Conservation (phyloP, 768 basidiomycete genomes). For the Suillus bovinus region DNA sequence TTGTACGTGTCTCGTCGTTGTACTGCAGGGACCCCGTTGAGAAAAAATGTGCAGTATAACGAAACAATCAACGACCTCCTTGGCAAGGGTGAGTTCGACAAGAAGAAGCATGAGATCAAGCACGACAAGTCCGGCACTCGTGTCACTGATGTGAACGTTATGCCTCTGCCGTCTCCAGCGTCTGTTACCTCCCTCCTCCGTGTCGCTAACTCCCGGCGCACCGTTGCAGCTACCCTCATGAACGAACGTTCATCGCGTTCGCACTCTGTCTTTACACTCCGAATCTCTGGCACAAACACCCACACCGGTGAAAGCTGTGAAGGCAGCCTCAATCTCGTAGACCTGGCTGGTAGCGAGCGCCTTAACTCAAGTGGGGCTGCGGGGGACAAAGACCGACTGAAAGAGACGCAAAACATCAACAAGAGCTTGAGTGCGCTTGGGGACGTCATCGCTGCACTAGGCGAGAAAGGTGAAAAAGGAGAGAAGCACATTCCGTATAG, state of each 20-base stretch:
- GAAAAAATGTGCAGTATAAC: conserved; percentile 67
- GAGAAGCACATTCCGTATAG: conserved; percentile 92
- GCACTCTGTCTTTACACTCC: conserved; percentile 90
- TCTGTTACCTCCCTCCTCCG: conserved; percentile 78
- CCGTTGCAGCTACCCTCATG: conserved; percentile 91
- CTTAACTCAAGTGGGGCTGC: conserved; percentile 68
- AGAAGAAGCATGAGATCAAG: conserved; percentile 95
- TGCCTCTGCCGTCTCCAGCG: conserved; percentile 68
- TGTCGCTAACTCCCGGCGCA: conserved; percentile 76
- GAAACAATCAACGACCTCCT: conserved; percentile 94
- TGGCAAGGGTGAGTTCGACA: conserved; percentile 79
- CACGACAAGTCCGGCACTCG: conserved; percentile 84
- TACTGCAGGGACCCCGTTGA: conserved; percentile 6
- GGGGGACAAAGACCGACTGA: conserved; percentile 80
- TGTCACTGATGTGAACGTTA: conserved; percentile 81
- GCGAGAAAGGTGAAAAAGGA: conserved; percentile 70
- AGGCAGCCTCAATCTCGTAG: conserved; percentile 87
- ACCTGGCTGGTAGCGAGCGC: conserved; percentile 92
- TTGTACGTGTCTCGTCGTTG: conserved; percentile 45
- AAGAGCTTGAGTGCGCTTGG: conserved; percentile 89
- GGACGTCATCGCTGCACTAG: conserved; percentile 90
- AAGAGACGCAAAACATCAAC: conserved; percentile 93
- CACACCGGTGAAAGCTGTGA: conserved; percentile 78
- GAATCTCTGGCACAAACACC: conserved; percentile 74
- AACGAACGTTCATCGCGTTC: conserved; percentile 94